Evolutionary conservation across 1,139 yeast species (phyloP).

Genomic region (Scheffersomyces titani): DNA sequence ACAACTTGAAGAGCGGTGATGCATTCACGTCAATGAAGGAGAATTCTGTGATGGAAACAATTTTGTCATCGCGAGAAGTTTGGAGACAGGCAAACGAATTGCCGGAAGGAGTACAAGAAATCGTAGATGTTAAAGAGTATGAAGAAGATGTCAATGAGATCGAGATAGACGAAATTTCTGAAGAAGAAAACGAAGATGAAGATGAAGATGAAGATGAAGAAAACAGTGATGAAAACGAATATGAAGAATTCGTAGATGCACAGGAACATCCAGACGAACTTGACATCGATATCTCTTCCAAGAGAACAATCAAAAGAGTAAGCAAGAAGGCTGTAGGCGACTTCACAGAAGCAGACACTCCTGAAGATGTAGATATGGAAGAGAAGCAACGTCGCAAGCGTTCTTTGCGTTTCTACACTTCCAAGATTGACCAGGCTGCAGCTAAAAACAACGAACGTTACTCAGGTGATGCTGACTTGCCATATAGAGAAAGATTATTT

Average conservation of each 20-base stretch:
- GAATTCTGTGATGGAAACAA: slow-evolving; percentile 84
- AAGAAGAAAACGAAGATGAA: slow-evolving; percentile 17
- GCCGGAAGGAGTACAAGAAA: slow-evolving; percentile 22
- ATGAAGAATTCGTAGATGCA: slow-evolving; percentile 9
- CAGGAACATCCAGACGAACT: slow-evolving; percentile 28
- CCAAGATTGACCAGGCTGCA: slow-evolving; percentile 87
- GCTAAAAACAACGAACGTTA: slow-evolving; percentile 54
- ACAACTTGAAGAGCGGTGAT: slow-evolving; percentile 54
- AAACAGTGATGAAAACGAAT: background rate
- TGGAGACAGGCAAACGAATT: slow-evolving; percentile 79
- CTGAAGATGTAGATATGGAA: slow-evolving; percentile 76
- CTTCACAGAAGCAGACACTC: slow-evolving; percentile 63
- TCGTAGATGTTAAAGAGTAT: slow-evolving; percentile 9
- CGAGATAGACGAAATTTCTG: slow-evolving; percentile 30
- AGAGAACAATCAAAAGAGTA: slow-evolving; percentile 45
- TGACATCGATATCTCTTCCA: slow-evolving; percentile 51
- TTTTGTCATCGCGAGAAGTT: slow-evolving; percentile 78
- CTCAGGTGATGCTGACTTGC: slow-evolving; percentile 88
- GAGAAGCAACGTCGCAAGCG: slow-evolving; percentile 83
- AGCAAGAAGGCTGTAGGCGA: slow-evolving; percentile 40
- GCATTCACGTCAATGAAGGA: slow-evolving; percentile 71
- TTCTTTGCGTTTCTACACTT: slow-evolving; percentile 91
- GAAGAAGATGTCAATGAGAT: slow-evolving; percentile 28
- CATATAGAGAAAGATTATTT: slow-evolving; percentile 86
- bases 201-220: slow-evolving; percentile 15